Conservation (phyloP, 1,139 yeast species). For the Yamadazyma mexicana region DNA sequence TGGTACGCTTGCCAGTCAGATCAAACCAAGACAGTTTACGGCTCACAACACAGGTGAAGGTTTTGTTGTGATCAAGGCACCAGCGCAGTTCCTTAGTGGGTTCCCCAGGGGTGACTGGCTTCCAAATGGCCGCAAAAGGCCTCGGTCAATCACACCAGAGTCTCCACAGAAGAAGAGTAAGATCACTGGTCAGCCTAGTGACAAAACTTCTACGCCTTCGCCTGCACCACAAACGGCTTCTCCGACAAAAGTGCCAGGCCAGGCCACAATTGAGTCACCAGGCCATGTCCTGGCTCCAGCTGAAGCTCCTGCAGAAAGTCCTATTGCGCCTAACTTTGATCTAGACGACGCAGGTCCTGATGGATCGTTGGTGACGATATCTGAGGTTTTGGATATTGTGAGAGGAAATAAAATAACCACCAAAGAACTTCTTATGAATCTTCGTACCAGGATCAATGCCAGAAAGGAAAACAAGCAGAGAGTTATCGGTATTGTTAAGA, state of each 20-base stretch:
- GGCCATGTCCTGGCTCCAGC: not conserved
- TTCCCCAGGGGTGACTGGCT: conserved; percentile 88
- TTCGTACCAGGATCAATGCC: conserved; percentile 63
- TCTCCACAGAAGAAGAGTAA: conserved; percentile 39
- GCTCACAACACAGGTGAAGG: conserved; percentile 62
- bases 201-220: conserved; percentile 18
- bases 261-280: too few species aligned
- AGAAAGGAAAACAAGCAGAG: conserved; percentile 70
- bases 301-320: not conserved
- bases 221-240: conserved; percentile 6
- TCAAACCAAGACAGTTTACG: conserved; percentile 34
- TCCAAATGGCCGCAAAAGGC: conserved; percentile 55
- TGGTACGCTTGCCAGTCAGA: conserved; percentile 14
- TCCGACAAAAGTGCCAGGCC: too few species aligned
- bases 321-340: conserved; percentile 18
- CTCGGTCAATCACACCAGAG: conserved; percentile 19
- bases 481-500: conserved; percentile 67
- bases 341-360: conserved; percentile 43
- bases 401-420: conserved; percentile 62
- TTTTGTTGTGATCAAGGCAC: conserved; percentile 65
- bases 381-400: conserved; percentile 71
- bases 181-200: conserved; percentile 10
- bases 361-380: conserved; percentile 56
- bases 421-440: conserved; percentile 60
- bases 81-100: conserved; percentile 55